Conservation (phyloP, 441 rosid genomes). For the Oxalis stricta region DNA sequence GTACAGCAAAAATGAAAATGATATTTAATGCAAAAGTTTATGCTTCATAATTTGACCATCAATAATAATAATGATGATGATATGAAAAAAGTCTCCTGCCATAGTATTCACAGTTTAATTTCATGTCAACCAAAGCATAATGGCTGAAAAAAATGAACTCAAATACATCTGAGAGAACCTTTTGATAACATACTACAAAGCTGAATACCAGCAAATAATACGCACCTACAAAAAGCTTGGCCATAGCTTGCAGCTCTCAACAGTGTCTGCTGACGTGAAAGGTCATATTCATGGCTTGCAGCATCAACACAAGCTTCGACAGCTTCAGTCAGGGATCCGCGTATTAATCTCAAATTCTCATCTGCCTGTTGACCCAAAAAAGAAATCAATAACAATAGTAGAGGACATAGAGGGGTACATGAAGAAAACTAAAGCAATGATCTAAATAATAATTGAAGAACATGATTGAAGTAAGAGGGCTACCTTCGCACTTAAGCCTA, state of each 20-base stretch:
- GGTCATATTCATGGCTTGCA: conserved; percentile 88
- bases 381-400: no score
- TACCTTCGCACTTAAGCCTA: conserved; percentile 89
- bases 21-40: neutral
- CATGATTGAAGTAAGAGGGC: neutral
- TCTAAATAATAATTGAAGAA: neutral
- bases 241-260: conserved; percentile 99
- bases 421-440: no score
- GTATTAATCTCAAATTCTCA: conserved; percentile 89
- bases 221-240: conserved; percentile 96
- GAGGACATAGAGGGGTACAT: no score
- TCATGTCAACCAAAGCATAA: neutral
- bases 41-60: no score
- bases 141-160: conserved; percentile 2
- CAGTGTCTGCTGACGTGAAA: conserved; percentile 63
- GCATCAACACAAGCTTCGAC: conserved; percentile 95
- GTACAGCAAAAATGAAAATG: no score
- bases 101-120: neutral
- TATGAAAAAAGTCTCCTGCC: no score
- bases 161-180: neutral
- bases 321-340: conserved; percentile 79
- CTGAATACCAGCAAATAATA: conserved; percentile 9
- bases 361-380: conserved; percentile 69
- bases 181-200: neutral
- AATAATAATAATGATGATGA: no score